Conservation (phyloP, 78 protist species). For the slime mould (Dictyostelium discoideum) region dicty_2.7 NC_007091.3:4576501-4577000, state of each 20-base stretch:
- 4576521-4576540: no score
- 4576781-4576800: slow-evolving; percentile 45
- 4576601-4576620: no score
- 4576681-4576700: not conserved
- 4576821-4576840: slow-evolving; percentile 44
- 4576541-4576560: no score
- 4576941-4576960: not conserved
- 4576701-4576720: not conserved
- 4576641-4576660: no score
- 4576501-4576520: no score
- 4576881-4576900: slow-evolving; percentile 73
- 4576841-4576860: slow-evolving; percentile 29
- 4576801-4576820: slow-evolving; percentile 5
- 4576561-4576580: no score
- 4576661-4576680: no score
- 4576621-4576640: no score
- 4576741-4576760: slow-evolving; percentile 7
- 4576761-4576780: slow-evolving; percentile 19
- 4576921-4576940: slow-evolving; percentile 25
- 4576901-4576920: slow-evolving; percentile 24
- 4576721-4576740: slow-evolving; percentile 8
- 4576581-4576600: no score
- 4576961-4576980: not conserved
- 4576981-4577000: not conserved
- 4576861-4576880: slow-evolving; percentile 33